Conservation (phyloP, 257 asterid species). For the Buddleja alternifolia region DNA sequence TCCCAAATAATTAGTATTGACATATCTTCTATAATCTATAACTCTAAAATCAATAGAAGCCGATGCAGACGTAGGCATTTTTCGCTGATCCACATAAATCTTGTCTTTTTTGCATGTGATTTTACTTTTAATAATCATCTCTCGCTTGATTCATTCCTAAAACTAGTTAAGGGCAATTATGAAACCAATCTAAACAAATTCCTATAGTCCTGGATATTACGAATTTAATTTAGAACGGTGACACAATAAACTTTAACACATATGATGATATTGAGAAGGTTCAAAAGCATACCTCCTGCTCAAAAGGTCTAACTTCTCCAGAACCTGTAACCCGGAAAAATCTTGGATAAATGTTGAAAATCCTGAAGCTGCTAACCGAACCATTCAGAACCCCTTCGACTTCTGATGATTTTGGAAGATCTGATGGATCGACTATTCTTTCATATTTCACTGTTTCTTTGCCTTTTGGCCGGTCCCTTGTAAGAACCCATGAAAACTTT, state of each 20-base stretch:
- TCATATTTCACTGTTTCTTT: conserved; percentile 93
- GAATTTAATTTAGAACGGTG: neutral
- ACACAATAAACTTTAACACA: neutral
- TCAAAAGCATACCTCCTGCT: conserved; percentile 21
- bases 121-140: no score
- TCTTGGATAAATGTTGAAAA: conserved; percentile 73
- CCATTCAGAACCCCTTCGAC: conserved; percentile 85
- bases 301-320: conserved; percentile 88
- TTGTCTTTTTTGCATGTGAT: no score
- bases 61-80: no score
- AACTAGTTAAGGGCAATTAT: neutral
- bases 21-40: no score
- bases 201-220: neutral
- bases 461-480: conserved; percentile 95
- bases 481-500: conserved; percentile 84
- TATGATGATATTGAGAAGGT: neutral
- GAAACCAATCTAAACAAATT: neutral
- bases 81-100: no score
- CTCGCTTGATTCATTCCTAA: no score
- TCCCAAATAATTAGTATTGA: no score
- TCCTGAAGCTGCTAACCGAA: conserved; percentile 68
- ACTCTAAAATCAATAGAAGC: no score
- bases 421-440: conserved; percentile 52
- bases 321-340: conserved; percentile 95
- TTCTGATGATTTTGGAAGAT: conserved; percentile 73